These are phyloP conservation scores for Salix viminalis DNA, from an alignment of 345 rosid species.

Conservation along the genomic window DNA sequence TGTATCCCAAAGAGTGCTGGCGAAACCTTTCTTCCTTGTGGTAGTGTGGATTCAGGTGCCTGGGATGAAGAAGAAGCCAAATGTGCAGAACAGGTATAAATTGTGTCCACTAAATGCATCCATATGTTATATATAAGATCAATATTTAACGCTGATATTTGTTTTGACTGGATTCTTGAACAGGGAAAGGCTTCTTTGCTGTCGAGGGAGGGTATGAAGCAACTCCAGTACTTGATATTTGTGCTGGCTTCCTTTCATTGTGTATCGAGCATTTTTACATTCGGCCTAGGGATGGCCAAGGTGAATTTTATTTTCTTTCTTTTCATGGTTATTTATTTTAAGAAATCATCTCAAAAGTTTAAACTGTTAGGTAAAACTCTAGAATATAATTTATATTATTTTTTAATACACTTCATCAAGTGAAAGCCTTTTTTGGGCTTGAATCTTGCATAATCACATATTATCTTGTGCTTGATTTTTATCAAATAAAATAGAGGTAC, in stretches of 20 bases:
- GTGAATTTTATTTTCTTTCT: slow-evolving; percentile 18
- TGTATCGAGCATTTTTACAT: slow-evolving; percentile 43
- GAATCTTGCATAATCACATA: too few species aligned
- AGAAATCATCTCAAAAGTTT: too few species aligned
- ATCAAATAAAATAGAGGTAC: too few species aligned
- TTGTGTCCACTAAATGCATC: background rate
- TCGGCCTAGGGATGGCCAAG: slow-evolving; percentile 66
- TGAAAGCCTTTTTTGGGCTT: too few species aligned
- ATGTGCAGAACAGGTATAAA: slow-evolving; percentile 40
- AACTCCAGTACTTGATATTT: slow-evolving; percentile 53
- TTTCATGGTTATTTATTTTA: background rate
- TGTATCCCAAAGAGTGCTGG: slow-evolving; percentile 48
- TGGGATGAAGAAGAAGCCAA: slow-evolving; percentile 36
- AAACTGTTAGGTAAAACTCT: too few species aligned
- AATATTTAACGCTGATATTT: background rate
- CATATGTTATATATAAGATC: background rate
- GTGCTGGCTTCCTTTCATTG: slow-evolving; percentile 52
- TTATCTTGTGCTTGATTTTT: too few species aligned
- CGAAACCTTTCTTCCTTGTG: slow-evolving; percentile 49
- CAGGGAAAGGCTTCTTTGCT: slow-evolving; percentile 54
- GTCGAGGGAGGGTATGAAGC: slow-evolving; percentile 40
- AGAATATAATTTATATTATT: too few species aligned
- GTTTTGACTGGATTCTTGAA: background rate
- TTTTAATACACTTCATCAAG: too few species aligned
- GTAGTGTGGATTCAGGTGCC: slow-evolving; percentile 15